Evolutionary conservation across 2,329 filamentous ascomycete species (phyloP).

Genomic region (Cordyceps fumosorosea): DNA sequence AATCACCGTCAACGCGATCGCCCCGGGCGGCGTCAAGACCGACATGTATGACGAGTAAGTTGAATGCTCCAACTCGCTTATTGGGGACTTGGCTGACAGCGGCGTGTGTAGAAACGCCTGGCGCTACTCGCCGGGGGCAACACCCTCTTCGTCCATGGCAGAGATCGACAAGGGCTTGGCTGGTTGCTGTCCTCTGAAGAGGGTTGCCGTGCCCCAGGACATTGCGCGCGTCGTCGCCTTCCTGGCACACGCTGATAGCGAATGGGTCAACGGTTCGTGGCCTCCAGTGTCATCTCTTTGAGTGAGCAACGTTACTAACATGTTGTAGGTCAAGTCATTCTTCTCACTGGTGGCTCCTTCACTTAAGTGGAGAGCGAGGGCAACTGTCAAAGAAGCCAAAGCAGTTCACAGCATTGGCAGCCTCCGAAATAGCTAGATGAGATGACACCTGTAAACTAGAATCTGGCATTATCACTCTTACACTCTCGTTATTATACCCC

Average conservation of each 20-base stretch:
- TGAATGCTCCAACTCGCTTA: neutral
- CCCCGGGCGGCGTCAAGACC: constrained; percentile 65
- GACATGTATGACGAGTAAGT: constrained; percentile 52
- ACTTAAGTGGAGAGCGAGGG: neutral
- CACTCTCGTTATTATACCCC: neutral
- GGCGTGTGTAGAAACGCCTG: neutral
- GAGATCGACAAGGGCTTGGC: neutral
- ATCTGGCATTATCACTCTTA: neutral
- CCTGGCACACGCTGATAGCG: neutral
- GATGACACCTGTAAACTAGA: neutral
- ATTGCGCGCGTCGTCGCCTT: neutral
- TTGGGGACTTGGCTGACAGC: neutral
- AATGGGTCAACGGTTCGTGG: neutral
- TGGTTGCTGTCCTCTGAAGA: neutral
- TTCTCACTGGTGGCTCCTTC: neutral
- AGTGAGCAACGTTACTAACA: neutral
- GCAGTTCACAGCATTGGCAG: neutral
- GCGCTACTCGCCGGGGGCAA: neutral
- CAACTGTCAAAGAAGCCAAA: neutral
- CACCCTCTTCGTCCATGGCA: neutral
- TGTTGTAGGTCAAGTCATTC: neutral
- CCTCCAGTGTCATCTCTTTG: neutral
- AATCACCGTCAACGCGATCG: constrained; percentile 67
- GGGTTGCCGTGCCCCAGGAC: neutral
- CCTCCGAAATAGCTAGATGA: neutral